phyloP scores from a whole-genome alignment of 768 basidiomycete genomes.

The Kwoniella sp. region DNA sequence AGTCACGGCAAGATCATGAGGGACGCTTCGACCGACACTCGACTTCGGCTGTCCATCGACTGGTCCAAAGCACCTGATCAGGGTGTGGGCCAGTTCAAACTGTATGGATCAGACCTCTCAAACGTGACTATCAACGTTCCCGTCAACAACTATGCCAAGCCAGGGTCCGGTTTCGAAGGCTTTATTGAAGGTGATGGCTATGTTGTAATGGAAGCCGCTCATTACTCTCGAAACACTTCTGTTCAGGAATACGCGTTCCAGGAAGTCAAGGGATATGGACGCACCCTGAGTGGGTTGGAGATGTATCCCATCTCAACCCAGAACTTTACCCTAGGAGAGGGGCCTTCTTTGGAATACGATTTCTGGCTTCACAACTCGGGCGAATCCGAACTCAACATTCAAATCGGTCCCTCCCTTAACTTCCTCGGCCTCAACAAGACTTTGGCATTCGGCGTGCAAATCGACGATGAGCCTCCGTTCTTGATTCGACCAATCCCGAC shows the following conservation, averaged over 20 bases:
- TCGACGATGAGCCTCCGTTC: slow-evolving; percentile 30
- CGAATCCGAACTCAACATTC: slow-evolving; percentile 32
- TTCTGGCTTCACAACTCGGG: slow-evolving; percentile 31
- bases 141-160: slow-evolving; percentile 20
- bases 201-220: slow-evolving; percentile 69
- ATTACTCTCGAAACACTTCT: slow-evolving; percentile 61
- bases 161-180: slow-evolving; percentile 54
- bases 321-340: slow-evolving; percentile 65
- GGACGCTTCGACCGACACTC: slow-evolving; percentile 58
- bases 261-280: slow-evolving; percentile 65
- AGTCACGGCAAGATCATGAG: slow-evolving; percentile 61
- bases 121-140: slow-evolving; percentile 41
- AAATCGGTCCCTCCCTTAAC: slow-evolving; percentile 44
- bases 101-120: slow-evolving; percentile 33
- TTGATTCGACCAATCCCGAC: slow-evolving; percentile 39
- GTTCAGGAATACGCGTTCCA: slow-evolving; percentile 64
- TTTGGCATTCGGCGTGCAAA: slow-evolving; percentile 40
- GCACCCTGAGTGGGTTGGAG: slow-evolving; percentile 65
- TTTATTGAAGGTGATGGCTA: slow-evolving; percentile 68
- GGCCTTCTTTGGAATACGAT: slow-evolving; percentile 66
- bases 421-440: slow-evolving; percentile 34
- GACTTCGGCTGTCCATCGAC: slow-evolving; percentile 65
- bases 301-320: slow-evolving; percentile 64
- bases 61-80: slow-evolving; percentile 59
- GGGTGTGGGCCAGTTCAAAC: slow-evolving; percentile 12